A percentile compares a stretch with the other conserved stretches of the same genome.
Evolutionary conservation across 225 moss, liverwort and hornwort species (phyloP).

Genomic region (Anthoceros angustus): DNA sequence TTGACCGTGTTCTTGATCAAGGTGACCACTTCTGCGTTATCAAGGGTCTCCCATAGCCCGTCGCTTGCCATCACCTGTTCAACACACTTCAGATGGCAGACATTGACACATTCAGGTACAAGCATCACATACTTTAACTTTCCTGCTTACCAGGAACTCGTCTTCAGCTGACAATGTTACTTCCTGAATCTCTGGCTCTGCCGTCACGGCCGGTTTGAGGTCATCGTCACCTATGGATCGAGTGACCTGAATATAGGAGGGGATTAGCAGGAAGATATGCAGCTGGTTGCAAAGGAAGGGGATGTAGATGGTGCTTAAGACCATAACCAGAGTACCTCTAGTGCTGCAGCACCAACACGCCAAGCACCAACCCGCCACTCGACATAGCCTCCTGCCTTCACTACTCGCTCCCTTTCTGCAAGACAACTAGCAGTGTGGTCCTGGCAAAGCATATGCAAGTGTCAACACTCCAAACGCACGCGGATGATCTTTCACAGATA

Average conservation of each 20-base stretch:
- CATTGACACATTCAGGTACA: too few species aligned
- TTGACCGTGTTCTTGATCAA: constrained; percentile 48
- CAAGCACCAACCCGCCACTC: constrained; percentile 49
- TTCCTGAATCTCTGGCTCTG: constrained; percentile 31
- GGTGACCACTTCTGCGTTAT: constrained; percentile 28
- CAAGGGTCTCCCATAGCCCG: constrained; percentile 49
- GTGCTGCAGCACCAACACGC: constrained; percentile 49
- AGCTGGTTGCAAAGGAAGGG: not conserved
- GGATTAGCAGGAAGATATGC: not conserved
- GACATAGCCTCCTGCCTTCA: constrained; percentile 36
- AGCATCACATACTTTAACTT: not conserved
- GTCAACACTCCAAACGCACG: not conserved
- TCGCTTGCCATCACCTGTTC: constrained; percentile 50
- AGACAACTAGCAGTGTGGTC: constrained; percentile 49
- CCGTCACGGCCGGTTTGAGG: constrained; percentile 46
- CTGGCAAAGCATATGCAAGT: constrained; percentile 11
- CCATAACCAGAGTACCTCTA: constrained; percentile 26
- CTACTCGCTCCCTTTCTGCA: constrained; percentile 41
- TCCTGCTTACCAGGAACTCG: constrained; percentile 30
- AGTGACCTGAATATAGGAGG: constrained; percentile 27
- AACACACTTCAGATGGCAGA: not conserved
- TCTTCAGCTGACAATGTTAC: constrained; percentile 31
- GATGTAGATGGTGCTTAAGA: not conserved
- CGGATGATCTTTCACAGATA: not conserved
- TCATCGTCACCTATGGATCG: constrained; percentile 59